Evolutionary conservation across 1,139 yeast species (phyloP), one percentile per base, ranked within the genome.

Genomic region (Suhomyces bokatorum): DNA sequence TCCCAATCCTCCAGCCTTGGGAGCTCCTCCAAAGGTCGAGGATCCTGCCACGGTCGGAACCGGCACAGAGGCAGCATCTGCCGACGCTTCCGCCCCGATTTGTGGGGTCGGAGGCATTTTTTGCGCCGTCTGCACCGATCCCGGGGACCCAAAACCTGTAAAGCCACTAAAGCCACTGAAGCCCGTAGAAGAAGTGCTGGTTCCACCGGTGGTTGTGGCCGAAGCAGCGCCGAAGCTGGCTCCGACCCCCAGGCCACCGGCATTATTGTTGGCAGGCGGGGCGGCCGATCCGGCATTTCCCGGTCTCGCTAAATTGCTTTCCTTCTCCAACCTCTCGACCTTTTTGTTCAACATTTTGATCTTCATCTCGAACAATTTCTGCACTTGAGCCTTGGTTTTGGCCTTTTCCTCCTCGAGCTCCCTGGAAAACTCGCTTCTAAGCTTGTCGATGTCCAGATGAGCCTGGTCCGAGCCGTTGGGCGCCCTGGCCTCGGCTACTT

Each of bases 271-370:
- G 9, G 30, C 40, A 22, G 30, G 14, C 1, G 13, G n/a, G 4
- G 29, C 29, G 10, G 29, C n/a, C 5, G 24, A 20, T 20, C 24
- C 24, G 24, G 24, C 24, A 20, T 20, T 20, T 7, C 24, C 24
- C 24, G 24, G 24, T 20, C 24, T 12, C 29, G 29, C 29, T 10
- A 26, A 26, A 12, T 36, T 36, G 37, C 40, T 55, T 35, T 58
- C 52, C 30, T 55, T 50, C 34, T 68, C 74, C 26, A 66, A 56
- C 35, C 64, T 66, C 36, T 73, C 77, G 20, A 70, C 59, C 55
- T 70, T 73, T 51, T 75, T 67, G 53, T 66, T 73, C 58, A 74
- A 66, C 69, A 69, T 71, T 46, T 67, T 68, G 52, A 73, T 60
- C 51, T 70, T 71, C 48, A 73, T 60, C 45, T 73, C 77, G 47